These are phyloP conservation scores for Hypholoma sublateritium DNA, from an alignment of 768 basidiomycete genomes.

Conservation along the genomic window DNA sequence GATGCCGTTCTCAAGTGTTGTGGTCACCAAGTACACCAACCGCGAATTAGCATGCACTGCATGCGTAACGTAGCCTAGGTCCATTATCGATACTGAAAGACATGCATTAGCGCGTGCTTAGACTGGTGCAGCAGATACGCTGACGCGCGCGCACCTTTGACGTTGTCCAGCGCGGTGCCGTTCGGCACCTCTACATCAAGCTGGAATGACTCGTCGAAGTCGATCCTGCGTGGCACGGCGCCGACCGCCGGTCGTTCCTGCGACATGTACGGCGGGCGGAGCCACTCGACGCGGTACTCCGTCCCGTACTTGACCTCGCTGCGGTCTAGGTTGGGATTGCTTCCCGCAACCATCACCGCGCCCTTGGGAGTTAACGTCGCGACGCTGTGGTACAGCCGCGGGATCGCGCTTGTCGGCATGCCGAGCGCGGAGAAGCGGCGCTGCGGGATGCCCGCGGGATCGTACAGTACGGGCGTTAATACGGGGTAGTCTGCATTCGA, in stretches of 20 bases:
- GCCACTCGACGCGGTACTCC: slow-evolving; percentile 87
- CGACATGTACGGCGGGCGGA: slow-evolving; percentile 80
- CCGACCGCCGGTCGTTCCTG: slow-evolving; percentile 54
- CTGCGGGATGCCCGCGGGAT: slow-evolving; percentile 51
- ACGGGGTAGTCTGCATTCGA: slow-evolving; percentile 81
- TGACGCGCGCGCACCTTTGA: slow-evolving; percentile 44
- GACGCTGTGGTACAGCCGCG: slow-evolving; percentile 81
- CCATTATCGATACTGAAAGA: slow-evolving; percentile 67
- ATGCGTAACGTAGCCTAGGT: slow-evolving; percentile 81
- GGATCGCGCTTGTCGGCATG: slow-evolving; percentile 65
- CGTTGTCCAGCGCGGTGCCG: slow-evolving; percentile 26
- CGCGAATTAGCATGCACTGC: slow-evolving; percentile 75
- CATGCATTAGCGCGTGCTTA: background rate
- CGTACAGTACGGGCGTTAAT: slow-evolving; percentile 69
- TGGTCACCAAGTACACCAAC: slow-evolving; percentile 58
- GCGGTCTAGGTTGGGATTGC: slow-evolving; percentile 81
- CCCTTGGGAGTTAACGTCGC: slow-evolving; percentile 76
- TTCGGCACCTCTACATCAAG: slow-evolving; percentile 43
- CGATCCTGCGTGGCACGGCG: slow-evolving; percentile 32
- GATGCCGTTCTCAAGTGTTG: slow-evolving; percentile 39
- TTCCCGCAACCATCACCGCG: slow-evolving; percentile 76
- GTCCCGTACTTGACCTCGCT: slow-evolving; percentile 74
- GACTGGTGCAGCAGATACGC: background rate
- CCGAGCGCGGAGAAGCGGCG: slow-evolving; percentile 58
- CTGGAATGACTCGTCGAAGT: slow-evolving; percentile 45